Percentiles rank a stretch among this genome's conserved stretches.
These are phyloP conservation scores for Pulicaria dysenterica DNA, from an alignment of 129 eudicot species.

Conservation along the genomic window DNA sequence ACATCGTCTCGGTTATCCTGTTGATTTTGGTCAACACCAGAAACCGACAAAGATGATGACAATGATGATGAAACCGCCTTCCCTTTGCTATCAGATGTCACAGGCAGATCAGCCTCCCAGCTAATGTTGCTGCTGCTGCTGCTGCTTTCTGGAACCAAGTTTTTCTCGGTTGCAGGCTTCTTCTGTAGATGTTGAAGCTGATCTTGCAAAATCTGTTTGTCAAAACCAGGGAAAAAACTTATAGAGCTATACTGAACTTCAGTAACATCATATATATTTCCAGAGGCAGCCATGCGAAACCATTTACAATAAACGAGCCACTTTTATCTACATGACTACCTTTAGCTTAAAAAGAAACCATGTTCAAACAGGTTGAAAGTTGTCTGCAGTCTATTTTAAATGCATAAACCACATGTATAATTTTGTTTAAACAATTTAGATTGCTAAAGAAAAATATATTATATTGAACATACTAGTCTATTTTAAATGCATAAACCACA, in stretches of 20 bases:
- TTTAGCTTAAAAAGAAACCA: background rate
- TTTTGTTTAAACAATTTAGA: background rate
- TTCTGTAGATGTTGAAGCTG: conserved; percentile 45
- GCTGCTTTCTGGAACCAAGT: conserved; percentile 24
- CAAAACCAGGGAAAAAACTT: background rate
- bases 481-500: background rate
- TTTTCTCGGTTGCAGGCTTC: conserved; percentile 32
- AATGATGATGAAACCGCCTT: conserved; percentile 43
- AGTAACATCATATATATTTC: background rate
- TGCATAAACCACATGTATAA: background rate
- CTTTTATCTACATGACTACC: background rate
- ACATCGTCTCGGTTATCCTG: conserved; percentile 23
- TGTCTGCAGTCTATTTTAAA: conserved; percentile 7
- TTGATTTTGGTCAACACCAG: conserved; percentile 33
- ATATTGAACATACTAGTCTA: background rate
- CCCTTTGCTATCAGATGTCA: conserved; percentile 48
- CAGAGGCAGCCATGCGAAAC: background rate
- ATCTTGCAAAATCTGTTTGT: conserved; percentile 45
- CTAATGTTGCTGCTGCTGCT: conserved; percentile 8
- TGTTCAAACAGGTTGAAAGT: background rate
- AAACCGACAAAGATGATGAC: conserved; percentile 24
- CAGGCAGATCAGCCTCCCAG: conserved; percentile 26
- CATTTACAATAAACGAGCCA: background rate
- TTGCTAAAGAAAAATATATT: background rate
- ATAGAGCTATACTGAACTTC: background rate